These are phyloP conservation scores for Podospora australis DNA, from an alignment of 495 filamentous ascomycete species.

Conservation along the genomic window DNA sequence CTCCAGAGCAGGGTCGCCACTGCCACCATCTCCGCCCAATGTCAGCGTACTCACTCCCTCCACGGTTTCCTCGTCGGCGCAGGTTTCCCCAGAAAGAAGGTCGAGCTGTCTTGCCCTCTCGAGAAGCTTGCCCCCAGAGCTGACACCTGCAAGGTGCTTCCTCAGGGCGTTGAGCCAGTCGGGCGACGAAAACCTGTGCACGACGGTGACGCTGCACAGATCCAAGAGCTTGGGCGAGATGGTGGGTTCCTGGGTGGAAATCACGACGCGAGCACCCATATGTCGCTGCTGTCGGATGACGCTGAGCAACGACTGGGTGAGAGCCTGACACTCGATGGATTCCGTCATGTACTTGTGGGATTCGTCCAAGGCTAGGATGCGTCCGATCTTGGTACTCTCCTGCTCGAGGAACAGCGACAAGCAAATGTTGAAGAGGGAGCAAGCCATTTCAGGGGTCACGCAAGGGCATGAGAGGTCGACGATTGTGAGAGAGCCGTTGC, in stretches of 20 bases:
- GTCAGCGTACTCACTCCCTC: slow-evolving; percentile 4
- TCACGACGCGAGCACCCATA: slow-evolving; percentile 55
- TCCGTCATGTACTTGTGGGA: slow-evolving; percentile 39
- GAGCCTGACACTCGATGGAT: slow-evolving; percentile 37
- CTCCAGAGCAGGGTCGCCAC: slow-evolving; percentile 24
- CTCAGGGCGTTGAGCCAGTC: slow-evolving; percentile 59
- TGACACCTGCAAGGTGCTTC: slow-evolving; percentile 55
- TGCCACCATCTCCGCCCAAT: slow-evolving; percentile 15
- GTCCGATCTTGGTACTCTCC: slow-evolving; percentile 30
- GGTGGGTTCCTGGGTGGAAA: slow-evolving; percentile 76
- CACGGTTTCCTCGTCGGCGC: slow-evolving; percentile 1
- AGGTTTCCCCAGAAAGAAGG: not conserved
- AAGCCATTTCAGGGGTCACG: slow-evolving; percentile 58
- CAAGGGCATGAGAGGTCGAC: slow-evolving; percentile 71
- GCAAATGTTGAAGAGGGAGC: slow-evolving; percentile 63
- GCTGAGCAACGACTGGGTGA: slow-evolving; percentile 59
- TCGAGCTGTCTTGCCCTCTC: slow-evolving; percentile 13
- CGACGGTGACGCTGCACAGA: slow-evolving; percentile 64
- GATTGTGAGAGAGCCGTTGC: slow-evolving; percentile 57
- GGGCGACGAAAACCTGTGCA: slow-evolving; percentile 68
- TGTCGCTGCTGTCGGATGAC: slow-evolving; percentile 68
- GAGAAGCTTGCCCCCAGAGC: slow-evolving; percentile 16
- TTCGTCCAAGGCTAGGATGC: slow-evolving; percentile 35
- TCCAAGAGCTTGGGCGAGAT: slow-evolving; percentile 62
- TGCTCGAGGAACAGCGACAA: slow-evolving; percentile 55